Base-by-base conservation (phyloP, 2,329 filamentous ascomycete genomes). In the Fusarium longipes region DNA sequence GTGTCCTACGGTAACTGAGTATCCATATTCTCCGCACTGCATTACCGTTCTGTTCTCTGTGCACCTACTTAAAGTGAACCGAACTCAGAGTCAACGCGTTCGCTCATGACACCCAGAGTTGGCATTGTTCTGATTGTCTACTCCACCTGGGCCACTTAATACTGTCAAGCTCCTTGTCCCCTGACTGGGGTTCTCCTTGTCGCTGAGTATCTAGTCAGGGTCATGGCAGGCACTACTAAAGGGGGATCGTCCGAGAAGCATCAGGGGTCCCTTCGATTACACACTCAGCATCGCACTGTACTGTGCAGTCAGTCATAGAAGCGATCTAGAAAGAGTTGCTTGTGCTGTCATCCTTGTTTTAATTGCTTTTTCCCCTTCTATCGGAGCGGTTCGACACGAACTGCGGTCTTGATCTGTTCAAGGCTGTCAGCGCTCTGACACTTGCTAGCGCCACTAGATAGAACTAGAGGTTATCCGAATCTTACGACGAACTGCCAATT, bases 301-400 rank as follows among this genome's bases (percentile, higher is more conserved):
- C 32, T 14, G 20, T 6, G 22, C 22, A 30, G 18, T 35, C 30
- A 32, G 45, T 17, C 36, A 22, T 38, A 67, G 69, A 73, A 73
- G 60, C 53, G 57, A 65, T 72, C 70, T 73, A 73, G 71, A 73
- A 73, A 63, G 45, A 38, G 47, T 29, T 61, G 17, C 45, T 24
- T 42, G 57, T 63, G 62, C 54, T 42, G 30, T 43, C 18, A 51
- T 42, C 57, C 54, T 44, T 63, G 47, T 59, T 53, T 64, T 52
- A 32, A 69, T 71, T 52, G 65, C 66, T 71, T 69, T 72, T 70
- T 47, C 29, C 29, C 43, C 18, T 43, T 44, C 59, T 32, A 38
- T 33, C 22, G 40, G 44, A 56, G 27, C 40, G 49, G 44, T 58
- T 53, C 35, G 59, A 70, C 47, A 57, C 38, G 27, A 55, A 47